Evolutionary conservation across 805 yeast genomes (phyloP), one percentile per base, ranked within the genome.

Genomic region (Pichia eremophila): DNA sequence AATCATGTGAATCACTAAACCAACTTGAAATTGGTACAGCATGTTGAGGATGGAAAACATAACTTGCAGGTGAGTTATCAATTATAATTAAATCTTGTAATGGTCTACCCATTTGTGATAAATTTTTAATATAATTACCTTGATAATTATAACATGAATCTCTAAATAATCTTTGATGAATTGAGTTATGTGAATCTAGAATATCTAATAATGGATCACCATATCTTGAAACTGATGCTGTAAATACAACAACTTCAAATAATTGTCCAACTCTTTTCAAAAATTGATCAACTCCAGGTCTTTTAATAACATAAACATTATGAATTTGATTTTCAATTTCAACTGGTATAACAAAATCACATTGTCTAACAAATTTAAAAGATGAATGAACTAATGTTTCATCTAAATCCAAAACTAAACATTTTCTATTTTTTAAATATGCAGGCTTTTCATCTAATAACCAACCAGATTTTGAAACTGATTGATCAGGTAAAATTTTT

Each of bases 41-140:
- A 69, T 93, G 96, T 65, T 88, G 95, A 19, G 99, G 99, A 63
- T 93, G 98, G 73, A 93, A 86, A 48, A 91, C 82, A 66, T 93
- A 93, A n/a, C 96, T 87, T 4, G 98, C 96, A 1, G 99, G 98
- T 3, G 98, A 90, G 66, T 93, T 93, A 70, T 93, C 99, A 54
- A 93, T 80, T 55, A 93, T 93, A 48, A 93, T 89, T 40, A 85
- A 71, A 55, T 89, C 95, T 48, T 76, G 69, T 52, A 93, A 70
- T 3, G 96, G 96, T 58, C 99, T 75, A 12, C 99, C 99, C 57
- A 93, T 79, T 65, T 88, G 97, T 7, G 95, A 82, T 55, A 93
- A 72, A 63, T 93, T 91, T 69, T 93, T 93, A 63, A 93, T 88
- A 64, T 86, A 93, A 66, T 88, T 91, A 17, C 97, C 97, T 61